Evolutionary conservation across 345 rosid genomes (phyloP), one percentile per base, ranked within the genome.

Genomic region (Melastoma malabathricum): DNA sequence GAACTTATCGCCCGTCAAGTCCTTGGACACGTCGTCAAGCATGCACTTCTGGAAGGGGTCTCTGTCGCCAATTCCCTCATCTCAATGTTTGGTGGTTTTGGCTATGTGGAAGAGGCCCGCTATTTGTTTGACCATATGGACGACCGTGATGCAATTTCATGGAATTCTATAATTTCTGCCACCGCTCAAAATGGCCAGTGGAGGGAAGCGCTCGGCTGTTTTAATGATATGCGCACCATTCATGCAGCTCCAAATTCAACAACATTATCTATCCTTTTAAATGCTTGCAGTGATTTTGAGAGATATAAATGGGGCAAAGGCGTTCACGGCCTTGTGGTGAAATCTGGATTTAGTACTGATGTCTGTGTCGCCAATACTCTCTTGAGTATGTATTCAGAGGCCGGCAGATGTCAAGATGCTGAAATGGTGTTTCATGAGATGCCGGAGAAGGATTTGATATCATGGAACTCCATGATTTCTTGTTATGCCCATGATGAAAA

Each of bases 391-490:
- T 86, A 89, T 61, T 68, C 84, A 18, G 75, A 74, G n/a, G 75
- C 75, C 46, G 81, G 84, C 67, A 73, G 69, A 58, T 41, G 64
- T 8, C 71, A 73, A 61, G 77, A 79, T 54, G 84, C 95, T 47
- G 78, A 74, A 52, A 60, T 63, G 51, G 73, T 86, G 34, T 89
- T 89, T 66, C 60, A 54, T 59, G 73, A 56, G 64, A 89, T 86
- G 84, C 63, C 61, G 0, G 69, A 72, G 49, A 83, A 64, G 71
- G 97, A 89, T 76, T 58, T 68, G 62, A 79, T 86, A 63, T 77
- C 95, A 43, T 86, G 84, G 84, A 86, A 89, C 70, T 76, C 96
- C 45, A 68, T 86, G 74, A 65, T 89, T 44, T 75, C 74, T 63
- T 69, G 75, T 66, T 69, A 76, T 67, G 83, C 65, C 54, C 80